These are phyloP conservation scores for Lagenaria siceraria DNA, from an alignment of 306 rosid species.

Conservation along the genomic window DNA sequence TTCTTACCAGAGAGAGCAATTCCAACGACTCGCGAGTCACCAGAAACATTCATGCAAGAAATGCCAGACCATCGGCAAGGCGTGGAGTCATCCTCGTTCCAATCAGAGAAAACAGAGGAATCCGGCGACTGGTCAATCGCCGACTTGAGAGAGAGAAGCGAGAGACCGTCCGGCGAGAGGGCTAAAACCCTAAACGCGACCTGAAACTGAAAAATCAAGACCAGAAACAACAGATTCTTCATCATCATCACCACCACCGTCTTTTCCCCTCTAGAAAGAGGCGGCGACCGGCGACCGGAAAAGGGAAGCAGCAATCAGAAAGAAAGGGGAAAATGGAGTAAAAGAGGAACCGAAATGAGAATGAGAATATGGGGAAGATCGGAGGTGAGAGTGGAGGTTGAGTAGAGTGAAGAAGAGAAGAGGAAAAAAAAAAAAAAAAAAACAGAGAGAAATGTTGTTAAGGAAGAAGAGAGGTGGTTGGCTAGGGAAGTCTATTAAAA, in stretches of 20 bases:
- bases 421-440: background rate
- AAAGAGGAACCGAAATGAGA: background rate
- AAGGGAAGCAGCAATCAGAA: background rate
- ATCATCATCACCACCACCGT: constrained; percentile 4
- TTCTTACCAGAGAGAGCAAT: constrained; percentile 53
- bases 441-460: background rate
- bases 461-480: background rate
- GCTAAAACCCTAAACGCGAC: constrained; percentile 8
- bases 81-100: constrained; percentile 52
- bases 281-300: background rate
- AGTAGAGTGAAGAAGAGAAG: background rate
- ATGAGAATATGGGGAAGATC: too few relatives aligned
- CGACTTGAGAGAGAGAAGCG: constrained; percentile 84
- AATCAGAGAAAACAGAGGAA: constrained; percentile 45
- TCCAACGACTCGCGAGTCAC: constrained; percentile 74
- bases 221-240: background rate
- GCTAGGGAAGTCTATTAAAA: constrained; percentile 22
- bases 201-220: constrained; percentile 3
- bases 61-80: constrained; percentile 89
- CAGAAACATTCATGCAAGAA: constrained; percentile 62
- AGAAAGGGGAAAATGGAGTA: background rate
- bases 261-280: background rate
- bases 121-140: constrained; percentile 44
- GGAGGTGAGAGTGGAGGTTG: background rate
- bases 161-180: constrained; percentile 76